Percentiles rank a stretch among this genome's conserved stretches.
These are phyloP conservation scores for Cinnamomum micranthum DNA, from an alignment of 164 flowering plant genomes.

Conservation along the genomic window DNA sequence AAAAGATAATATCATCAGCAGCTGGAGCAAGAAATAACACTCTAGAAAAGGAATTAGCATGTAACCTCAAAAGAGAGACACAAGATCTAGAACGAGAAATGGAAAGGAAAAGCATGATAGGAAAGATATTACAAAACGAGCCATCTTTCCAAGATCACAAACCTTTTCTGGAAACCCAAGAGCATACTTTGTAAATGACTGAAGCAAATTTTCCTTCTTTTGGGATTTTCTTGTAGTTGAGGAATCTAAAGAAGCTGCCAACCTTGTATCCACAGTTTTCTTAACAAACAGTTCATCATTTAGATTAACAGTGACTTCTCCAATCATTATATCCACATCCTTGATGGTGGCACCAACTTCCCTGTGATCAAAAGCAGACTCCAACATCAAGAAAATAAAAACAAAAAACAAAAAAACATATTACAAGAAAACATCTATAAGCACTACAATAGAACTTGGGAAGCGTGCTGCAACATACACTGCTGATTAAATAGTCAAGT, in stretches of 20 bases:
- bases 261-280: neutral
- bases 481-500: too few species aligned
- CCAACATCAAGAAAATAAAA: too few species aligned
- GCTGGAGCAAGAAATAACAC: neutral
- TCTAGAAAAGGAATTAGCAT: neutral
- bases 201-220: slow-evolving; percentile 7
- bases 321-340: slow-evolving; percentile 62
- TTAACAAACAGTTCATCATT: slow-evolving; percentile 5
- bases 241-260: neutral
- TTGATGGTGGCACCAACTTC: slow-evolving; percentile 33
- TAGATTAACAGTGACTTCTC: slow-evolving; percentile 59
- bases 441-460: too few species aligned
- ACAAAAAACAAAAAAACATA: too few species aligned
- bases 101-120: neutral
- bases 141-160: neutral
- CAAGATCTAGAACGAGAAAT: neutral
- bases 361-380: too few species aligned
- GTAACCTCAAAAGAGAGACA: too few species aligned
- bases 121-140: neutral
- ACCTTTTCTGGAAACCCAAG: slow-evolving; percentile 13
- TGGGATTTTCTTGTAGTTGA: neutral
- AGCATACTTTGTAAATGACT: slow-evolving; percentile 6
- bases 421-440: too few species aligned
- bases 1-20: neutral
- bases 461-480: too few species aligned